phyloP scores from a whole-genome alignment of 106 monocot species.

The Acorus calamus region DNA sequence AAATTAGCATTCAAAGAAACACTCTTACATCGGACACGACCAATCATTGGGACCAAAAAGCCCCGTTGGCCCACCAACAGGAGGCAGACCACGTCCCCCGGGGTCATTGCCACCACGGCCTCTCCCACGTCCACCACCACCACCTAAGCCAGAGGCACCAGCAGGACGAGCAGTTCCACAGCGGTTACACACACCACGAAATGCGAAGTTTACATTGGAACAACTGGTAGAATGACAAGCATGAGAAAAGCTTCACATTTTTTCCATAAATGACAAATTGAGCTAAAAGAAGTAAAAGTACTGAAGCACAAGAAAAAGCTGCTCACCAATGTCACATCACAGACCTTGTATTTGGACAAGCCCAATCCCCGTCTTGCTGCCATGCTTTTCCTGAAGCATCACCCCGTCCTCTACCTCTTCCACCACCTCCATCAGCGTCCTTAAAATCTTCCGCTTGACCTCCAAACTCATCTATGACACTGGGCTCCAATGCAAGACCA shows the following conservation, averaged over 20 bases:
- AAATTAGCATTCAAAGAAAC: background rate
- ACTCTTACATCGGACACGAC: conserved; percentile 93
- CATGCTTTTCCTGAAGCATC: conserved; percentile 71
- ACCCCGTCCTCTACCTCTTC: conserved; percentile 69
- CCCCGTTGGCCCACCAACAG: conserved; percentile 64
- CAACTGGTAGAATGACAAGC: conserved; percentile 49
- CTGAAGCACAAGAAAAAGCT: conserved; percentile 39
- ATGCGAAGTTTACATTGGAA: conserved; percentile 96
- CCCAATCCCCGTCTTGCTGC: conserved; percentile 99
- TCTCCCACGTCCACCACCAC: conserved; percentile 58
- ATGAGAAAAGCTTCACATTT: conserved; percentile 3
- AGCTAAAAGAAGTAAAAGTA: background rate
- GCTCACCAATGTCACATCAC: conserved; percentile 99
- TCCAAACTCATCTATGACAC: conserved; percentile 11
- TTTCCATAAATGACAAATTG: background rate
- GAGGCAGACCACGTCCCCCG: conserved; percentile 32
- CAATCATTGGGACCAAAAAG: conserved; percentile 99
- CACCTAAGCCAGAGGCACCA: conserved; percentile 66
- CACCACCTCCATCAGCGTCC: conserved; percentile 20
- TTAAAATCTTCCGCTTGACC: conserved; percentile 21
- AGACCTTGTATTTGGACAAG: conserved; percentile 99
- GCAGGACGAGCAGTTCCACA: conserved; percentile 95
- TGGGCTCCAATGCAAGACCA: conserved; percentile 14
- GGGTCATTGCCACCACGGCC: conserved; percentile 46
- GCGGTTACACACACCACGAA: conserved; percentile 96